Base-by-base conservation (phyloP, 352 stramenopile species). In the Globisporangium okanoganense region DNA sequence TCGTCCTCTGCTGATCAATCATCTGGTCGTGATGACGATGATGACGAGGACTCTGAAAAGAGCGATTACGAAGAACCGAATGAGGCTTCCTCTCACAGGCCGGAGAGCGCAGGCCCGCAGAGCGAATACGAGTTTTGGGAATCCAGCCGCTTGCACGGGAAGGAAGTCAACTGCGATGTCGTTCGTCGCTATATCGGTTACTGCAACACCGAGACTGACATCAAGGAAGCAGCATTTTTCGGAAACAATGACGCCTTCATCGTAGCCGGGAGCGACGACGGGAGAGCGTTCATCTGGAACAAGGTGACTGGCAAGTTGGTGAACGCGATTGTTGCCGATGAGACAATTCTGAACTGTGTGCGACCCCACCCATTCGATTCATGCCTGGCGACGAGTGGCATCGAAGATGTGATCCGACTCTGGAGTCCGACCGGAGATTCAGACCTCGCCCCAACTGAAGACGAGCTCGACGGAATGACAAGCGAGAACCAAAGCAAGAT, bases 181-280 rank as follows among this genome's bases (percentile, higher is more conserved):
- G 68, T 87, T 14, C 72, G 77, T 33, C 85, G 88, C 0, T 96
- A 93, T 47, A 84, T 94, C 35, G 88, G 88, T 5, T 93, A 93
- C 55, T 91, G 84, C 71, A 97, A 97, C 61, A 68, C 89, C 20
- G 78, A 95, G 68, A 97, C 89, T 0, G 89, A 96, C 38, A 96
- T 97, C 65, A 97, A 97, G 64, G 87, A 97, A 64, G 87, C 87
- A 0, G 72, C 72, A 0, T 97, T 96, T 57, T 92, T 97, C 41
- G 89, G 89, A 0, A 74, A 74, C n/a, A 92, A 95, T 43, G 88
- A 94, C 54, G 77, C 74, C 35, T 94, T 88, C 48, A 85, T 97
- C 41, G 85, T 96, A 27, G 85, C 86, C 5, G 89, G 89, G 5
- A 96, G 86, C 36, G 89, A 97, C 50, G 88, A 96, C 45, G 88